Percentiles rank a stretch among this genome's conserved stretches.
phyloP scores from a whole-genome alignment of 2,329 filamentous ascomycete species.

The Aquanectria penicillioides region DNA sequence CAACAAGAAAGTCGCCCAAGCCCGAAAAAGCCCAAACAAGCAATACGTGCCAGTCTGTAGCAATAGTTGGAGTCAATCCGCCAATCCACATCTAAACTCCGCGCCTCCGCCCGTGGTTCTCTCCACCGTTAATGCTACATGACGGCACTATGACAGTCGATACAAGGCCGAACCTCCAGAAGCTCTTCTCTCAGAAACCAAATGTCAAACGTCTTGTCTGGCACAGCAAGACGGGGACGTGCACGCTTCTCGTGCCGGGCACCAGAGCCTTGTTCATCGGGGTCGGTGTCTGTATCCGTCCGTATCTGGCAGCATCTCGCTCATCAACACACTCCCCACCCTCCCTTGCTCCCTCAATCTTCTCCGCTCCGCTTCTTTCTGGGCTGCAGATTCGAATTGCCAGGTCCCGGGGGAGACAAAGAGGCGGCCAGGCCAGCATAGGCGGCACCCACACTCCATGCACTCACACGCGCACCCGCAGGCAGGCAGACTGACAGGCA shows the following conservation, averaged over 20 bases:
- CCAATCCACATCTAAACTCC: background rate
- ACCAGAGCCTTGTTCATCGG: conserved; percentile 13
- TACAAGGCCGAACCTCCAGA: conserved; percentile 20
- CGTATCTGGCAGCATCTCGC: background rate
- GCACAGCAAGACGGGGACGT: too few relatives aligned
- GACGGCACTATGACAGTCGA: too few relatives aligned
- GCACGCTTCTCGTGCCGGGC: background rate
- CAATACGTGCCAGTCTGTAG: too few relatives aligned
- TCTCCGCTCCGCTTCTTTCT: conserved; percentile 20
- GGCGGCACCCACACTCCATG: background rate
- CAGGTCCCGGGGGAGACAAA: background rate
- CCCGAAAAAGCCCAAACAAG: too few relatives aligned
- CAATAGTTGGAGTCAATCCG: too few relatives aligned
- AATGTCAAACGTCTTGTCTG: too few relatives aligned
- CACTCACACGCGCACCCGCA: conserved; percentile 13
- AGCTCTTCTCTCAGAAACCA: too few relatives aligned
- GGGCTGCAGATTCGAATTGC: conserved; percentile 17
- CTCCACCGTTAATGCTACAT: conserved; percentile 38
- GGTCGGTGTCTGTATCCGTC: background rate
- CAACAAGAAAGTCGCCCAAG: background rate
- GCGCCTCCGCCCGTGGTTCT: conserved; percentile 33
- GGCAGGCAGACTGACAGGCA: conserved; percentile 23
- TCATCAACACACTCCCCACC: background rate
- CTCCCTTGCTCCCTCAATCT: background rate
- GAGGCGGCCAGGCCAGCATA: conserved; percentile 6